Evolutionary conservation across 2,329 filamentous ascomycete genomes (phyloP), one percentile per base, ranked within the genome.

Genomic region (Cyphellophora attinorum): DNA sequence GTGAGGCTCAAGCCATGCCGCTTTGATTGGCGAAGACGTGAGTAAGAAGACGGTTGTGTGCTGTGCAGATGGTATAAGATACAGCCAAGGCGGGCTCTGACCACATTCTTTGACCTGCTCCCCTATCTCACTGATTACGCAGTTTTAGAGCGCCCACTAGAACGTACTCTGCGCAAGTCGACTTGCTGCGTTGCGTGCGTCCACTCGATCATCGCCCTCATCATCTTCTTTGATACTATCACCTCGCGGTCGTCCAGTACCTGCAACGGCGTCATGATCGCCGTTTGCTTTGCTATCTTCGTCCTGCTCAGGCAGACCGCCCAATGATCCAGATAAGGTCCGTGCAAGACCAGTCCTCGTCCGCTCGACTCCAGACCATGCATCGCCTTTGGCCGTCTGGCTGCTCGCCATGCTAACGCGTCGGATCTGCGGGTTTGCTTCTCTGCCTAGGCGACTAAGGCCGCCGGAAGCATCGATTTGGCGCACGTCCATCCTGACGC

Each of bases 331-430:
- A 37, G 81, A 85, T 45, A 88, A 70, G 54, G 79, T 88, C 49
- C 86, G 73, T 52, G 74, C 81, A 37, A 85, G 61, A n/a, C 78
- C 79, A 49, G 93, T 85, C 18, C 79, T 77, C 36, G 84, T 74
- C 42, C 91, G 74, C 21, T 88, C 85, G 17, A 95, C 86, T 38
- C 91, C 91, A 51, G 85, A 94, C 91, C 91, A 98, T 11, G 91
- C 81, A 58, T 98, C 91, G n/a, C 91, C 91, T 64, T 93, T 93
- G 32, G 91, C 89, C 0, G 91, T 91, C 61, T 98, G 91, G 51
- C 83, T 91, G 30, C 84, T 83, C 11, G 84, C 83, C 46, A 95
- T 62, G 58, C 77, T 89, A 16, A 79, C 62, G 41, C 89, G 77
- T 35, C 91, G 76, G 18, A 65, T 62, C 4, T 78, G 64, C 2